These are phyloP conservation scores for Bipolaris victoriae DNA, from an alignment of 2,329 filamentous ascomycete genomes.

Conservation along the genomic window DNA sequence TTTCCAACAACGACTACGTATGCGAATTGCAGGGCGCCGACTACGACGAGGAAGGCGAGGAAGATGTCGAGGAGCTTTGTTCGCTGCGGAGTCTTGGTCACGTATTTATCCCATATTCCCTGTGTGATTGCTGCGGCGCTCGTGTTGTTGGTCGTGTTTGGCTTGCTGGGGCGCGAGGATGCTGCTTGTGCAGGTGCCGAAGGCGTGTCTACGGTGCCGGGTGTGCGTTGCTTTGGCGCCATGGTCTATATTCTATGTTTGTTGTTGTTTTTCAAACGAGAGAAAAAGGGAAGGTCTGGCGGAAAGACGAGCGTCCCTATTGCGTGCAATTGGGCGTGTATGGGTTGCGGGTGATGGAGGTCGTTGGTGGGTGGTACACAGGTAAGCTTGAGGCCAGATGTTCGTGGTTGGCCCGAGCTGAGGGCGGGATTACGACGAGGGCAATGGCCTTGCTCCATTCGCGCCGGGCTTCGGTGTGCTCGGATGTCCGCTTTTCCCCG, in stretches of 20 bases:
- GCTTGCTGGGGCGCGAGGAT: slow-evolving; percentile 29
- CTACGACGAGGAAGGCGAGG: slow-evolving; percentile 82
- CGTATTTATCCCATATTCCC: slow-evolving; percentile 79
- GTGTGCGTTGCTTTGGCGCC: slow-evolving; percentile 43
- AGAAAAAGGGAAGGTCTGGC: not conserved
- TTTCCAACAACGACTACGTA: slow-evolving; percentile 94
- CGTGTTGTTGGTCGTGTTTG: slow-evolving; percentile 43
- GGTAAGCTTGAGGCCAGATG: slow-evolving; percentile 37
- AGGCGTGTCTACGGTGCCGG: slow-evolving; percentile 17
- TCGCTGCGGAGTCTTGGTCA: slow-evolving; percentile 81
- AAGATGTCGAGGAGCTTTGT: slow-evolving; percentile 92
- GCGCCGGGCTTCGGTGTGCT: slow-evolving; percentile 10
- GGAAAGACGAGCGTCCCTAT: slow-evolving; percentile 1
- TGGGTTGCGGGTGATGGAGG: slow-evolving; percentile 18
- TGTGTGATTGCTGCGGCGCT: slow-evolving; percentile 64
- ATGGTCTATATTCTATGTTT: slow-evolving; percentile 22
- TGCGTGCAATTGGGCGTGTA: slow-evolving; percentile 4
- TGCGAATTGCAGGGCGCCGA: slow-evolving; percentile 88
- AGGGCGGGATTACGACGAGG: slow-evolving; percentile 9
- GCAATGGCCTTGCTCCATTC: not conserved
- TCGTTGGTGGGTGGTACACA: slow-evolving; percentile 12
- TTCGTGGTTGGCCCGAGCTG: slow-evolving; percentile 19
- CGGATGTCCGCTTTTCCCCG: slow-evolving; percentile 24
- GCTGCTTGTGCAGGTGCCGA: slow-evolving; percentile 23
- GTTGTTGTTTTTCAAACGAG: not conserved